phyloP scores from a whole-genome alignment of 495 filamentous ascomycete genomes.

The Parachaetomium inaequale region DNA sequence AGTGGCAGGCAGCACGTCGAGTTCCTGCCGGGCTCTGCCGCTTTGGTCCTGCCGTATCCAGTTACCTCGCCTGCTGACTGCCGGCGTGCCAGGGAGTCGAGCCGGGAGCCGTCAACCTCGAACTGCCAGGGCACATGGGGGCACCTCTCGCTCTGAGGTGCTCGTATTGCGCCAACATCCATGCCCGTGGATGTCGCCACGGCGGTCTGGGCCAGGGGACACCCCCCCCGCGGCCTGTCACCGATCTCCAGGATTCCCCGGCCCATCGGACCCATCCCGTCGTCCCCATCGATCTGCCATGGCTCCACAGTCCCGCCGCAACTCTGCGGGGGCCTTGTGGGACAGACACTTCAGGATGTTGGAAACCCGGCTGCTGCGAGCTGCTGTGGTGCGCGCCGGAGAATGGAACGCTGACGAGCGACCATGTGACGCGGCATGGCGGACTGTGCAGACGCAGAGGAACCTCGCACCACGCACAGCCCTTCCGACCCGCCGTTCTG shows the following conservation, averaged over 20 bases:
- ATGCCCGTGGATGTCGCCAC: neutral
- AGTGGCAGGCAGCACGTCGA: neutral
- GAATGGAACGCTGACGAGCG: neutral
- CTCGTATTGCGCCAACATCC: neutral
- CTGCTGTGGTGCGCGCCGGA: neutral
- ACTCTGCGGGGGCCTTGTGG: neutral
- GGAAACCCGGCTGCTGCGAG: neutral
- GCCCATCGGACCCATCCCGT: constrained; percentile 6
- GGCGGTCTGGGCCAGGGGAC: neutral
- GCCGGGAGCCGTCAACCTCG: neutral
- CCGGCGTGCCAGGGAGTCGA: neutral
- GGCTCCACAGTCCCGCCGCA: constrained; percentile 3
- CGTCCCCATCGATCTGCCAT: neutral
- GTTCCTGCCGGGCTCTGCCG: neutral
- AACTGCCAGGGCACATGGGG: neutral
- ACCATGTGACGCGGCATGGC: neutral
- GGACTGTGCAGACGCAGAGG: neutral
- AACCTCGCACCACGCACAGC: neutral
- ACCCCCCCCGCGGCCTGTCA: constrained; percentile 1
- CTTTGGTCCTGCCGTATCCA: neutral
- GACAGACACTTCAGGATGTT: too few relatives aligned
- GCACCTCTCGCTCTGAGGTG: neutral
- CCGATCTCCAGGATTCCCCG: neutral
- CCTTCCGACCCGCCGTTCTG: neutral
- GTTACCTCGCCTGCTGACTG: neutral